These are phyloP conservation scores for Stramenopiles sp. DNA, from an alignment of 352 stramenopile genomes.

Conservation along the genomic window DNA sequence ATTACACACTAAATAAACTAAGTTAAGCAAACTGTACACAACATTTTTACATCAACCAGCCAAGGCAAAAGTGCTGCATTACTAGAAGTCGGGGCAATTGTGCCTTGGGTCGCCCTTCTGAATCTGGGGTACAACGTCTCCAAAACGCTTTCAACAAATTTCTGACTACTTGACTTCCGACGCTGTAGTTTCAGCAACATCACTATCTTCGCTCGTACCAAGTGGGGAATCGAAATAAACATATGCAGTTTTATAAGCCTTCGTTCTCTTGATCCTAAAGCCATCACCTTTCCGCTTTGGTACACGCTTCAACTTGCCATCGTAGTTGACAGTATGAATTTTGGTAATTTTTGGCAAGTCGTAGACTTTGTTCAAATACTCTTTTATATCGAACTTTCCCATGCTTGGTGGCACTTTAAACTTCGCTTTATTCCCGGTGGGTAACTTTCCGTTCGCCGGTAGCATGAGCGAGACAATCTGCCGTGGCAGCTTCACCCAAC, in stretches of 20 bases:
- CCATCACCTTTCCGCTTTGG: not conserved
- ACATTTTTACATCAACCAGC: too few species aligned
- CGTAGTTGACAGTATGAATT: conserved; percentile 9
- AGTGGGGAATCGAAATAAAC: not conserved
- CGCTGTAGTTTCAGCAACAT: not conserved
- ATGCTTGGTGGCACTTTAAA: not conserved
- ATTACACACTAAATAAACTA: too few species aligned
- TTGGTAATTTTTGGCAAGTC: conserved; percentile 9
- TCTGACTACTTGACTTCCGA: too few species aligned
- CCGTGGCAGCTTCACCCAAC: not conserved
- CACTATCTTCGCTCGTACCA: not conserved
- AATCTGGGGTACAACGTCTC: too few species aligned
- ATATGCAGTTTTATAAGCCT: conserved; percentile 13
- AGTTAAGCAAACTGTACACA: too few species aligned
- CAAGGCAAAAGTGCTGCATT: too few species aligned
- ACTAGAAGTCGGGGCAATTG: too few species aligned
- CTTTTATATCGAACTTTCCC: conserved; percentile 7
- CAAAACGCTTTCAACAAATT: too few species aligned
- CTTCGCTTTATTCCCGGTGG: not conserved
- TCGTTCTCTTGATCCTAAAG: not conserved
- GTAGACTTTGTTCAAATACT: conserved; percentile 10
- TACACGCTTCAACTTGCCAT: not conserved
- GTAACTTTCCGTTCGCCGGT: not conserved
- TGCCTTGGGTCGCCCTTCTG: too few species aligned
- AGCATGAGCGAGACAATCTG: not conserved